Conservation (phyloP, 2,329 filamentous ascomycete species). For the Xylaria sp. region DNA sequence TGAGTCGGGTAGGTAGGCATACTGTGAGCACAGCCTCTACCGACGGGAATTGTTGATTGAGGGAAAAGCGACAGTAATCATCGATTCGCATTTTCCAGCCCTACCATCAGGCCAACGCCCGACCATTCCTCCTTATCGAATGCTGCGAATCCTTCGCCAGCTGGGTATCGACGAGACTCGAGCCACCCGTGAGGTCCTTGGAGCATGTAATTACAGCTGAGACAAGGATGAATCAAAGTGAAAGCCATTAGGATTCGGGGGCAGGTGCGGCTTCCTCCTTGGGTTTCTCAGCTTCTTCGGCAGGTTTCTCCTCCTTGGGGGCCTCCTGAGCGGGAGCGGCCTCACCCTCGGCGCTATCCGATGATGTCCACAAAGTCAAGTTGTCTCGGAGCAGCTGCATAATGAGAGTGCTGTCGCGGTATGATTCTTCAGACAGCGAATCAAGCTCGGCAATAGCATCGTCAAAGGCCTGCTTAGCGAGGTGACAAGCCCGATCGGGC, state of each 20-base stretch:
- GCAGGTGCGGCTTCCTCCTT: slow-evolving; percentile 61
- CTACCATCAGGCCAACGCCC: slow-evolving; percentile 42
- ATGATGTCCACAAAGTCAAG: slow-evolving; percentile 97
- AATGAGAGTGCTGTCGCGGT: slow-evolving; percentile 98
- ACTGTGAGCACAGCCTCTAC: slow-evolving; percentile 38
- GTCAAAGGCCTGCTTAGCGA: slow-evolving; percentile 99
- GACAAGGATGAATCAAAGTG: slow-evolving; percentile 44
- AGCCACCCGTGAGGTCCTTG: slow-evolving; percentile 32
- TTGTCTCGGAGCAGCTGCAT: slow-evolving; percentile 99
- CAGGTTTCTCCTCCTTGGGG: slow-evolving; percentile 62
- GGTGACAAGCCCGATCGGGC: slow-evolving; percentile 94
- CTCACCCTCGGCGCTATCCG: slow-evolving; percentile 82
- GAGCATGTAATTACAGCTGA: slow-evolving; percentile 44
- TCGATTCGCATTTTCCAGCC: slow-evolving; percentile 41
- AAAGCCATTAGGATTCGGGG: slow-evolving; percentile 58
- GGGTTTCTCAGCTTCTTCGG: slow-evolving; percentile 57
- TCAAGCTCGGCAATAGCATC: slow-evolving; percentile 99
- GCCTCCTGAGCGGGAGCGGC: slow-evolving; percentile 61
- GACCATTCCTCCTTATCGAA: slow-evolving; percentile 39
- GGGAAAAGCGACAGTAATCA: slow-evolving; percentile 38
- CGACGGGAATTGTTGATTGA: slow-evolving; percentile 32
- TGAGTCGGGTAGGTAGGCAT: slow-evolving; percentile 37
- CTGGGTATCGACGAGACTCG: slow-evolving; percentile 40
- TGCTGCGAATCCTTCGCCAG: slow-evolving; percentile 42
- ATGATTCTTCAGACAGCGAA: slow-evolving; percentile 95